Base-by-base conservation (phyloP, 306 rosid genomes). In the Corylus heterophylla region DNA sequence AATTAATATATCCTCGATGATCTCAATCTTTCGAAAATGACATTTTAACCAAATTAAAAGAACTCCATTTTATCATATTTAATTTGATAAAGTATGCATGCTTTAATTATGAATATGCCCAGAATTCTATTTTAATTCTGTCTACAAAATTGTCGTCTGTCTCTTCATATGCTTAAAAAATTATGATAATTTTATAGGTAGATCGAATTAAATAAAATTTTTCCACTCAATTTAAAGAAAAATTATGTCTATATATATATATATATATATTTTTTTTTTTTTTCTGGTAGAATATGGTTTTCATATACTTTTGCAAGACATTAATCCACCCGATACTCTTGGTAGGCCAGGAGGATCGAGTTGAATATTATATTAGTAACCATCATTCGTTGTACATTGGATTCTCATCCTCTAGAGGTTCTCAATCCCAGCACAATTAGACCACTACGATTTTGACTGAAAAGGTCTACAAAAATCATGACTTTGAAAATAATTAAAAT, bases 21-120 rank as follows among this genome's bases (percentile, higher is more conserved):
- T 76, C 63, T 74, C 39, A 73, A 54, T 58, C 69, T 74, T 8
- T 17, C 1, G 89, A 90, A 80, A 84, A 82, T 79, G 91, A 88
- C 91, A 79, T 88, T 74, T 48, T 66, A 80, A 80, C 90, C 49
- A 22, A 22, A 22, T 22, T 22, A 22, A 42, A 73, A 55, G 22
- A 54, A 39, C 22, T 68, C 49, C 20, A 25, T 49, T 35, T 52
- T 73, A 63, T 18, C 4, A 14, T 29, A 25, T 22, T 7, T n/a
- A 55, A 25, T 61, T 61, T 22, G 3, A 27, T 1, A 29, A 58
- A 12, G 0, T 74, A 27, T 45, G 73, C 59, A 81, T 18, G 62
- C 9, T 54, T 61, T 55, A 69, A 69, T 16, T 49, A 69, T 69
- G 7, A 44, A 49, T 12, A 2, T 11, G 45, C 1, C 6, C 45